Evolutionary conservation across 2,329 filamentous ascomycete species (phyloP), one percentile per base, ranked within the genome.

Genomic region (Trichoderma atroviride): DNA sequence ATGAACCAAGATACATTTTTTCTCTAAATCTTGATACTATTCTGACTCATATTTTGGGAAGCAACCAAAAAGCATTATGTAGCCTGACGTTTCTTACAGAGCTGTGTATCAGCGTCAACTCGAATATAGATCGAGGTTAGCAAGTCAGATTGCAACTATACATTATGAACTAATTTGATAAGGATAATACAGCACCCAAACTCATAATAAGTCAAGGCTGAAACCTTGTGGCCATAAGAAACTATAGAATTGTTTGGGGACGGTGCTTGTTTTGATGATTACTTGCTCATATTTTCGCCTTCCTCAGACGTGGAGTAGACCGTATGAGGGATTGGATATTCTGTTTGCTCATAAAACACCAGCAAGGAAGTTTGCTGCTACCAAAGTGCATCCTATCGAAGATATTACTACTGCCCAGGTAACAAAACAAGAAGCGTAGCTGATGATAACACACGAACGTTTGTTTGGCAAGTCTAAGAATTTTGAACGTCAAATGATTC

Each of bases 221-320:
- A 19, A n/a, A 6, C 19, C 19, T 43, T 43, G 16, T 43, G 37
- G 37, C 11, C 4, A 31, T 43, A 33, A 2, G 19, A 1, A 35
- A 35, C 10, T 43, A 16, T 57, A 86, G 79, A 0, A 83, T 80
- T 68, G 82, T 84, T 72, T 84, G 82, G 82, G 82, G 79, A n/a
- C 1, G 82, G 81, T 0, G 81, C 83, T 19, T 85, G 85, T 72
- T 75, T 29, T 83, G 1, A 84, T 83, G 27, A 76, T 83, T 0
- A 71, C 82, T 1, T 89, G 87, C 81, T 83, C 85, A 0, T 86
- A 79, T 71, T 79, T 79, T 73, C 83, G 83, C 65, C 77, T 87
- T 2, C 86, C 86, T 5, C 87, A 89, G 73, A 85, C 87, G 0
- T 85, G 83, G 68, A 84, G 80, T 11, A 77, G 82, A 14, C 81